These are phyloP conservation scores for Lodderomyces orthopsilosis DNA, from an alignment of 1,139 yeast genomes.

Conservation along the genomic window DNA sequence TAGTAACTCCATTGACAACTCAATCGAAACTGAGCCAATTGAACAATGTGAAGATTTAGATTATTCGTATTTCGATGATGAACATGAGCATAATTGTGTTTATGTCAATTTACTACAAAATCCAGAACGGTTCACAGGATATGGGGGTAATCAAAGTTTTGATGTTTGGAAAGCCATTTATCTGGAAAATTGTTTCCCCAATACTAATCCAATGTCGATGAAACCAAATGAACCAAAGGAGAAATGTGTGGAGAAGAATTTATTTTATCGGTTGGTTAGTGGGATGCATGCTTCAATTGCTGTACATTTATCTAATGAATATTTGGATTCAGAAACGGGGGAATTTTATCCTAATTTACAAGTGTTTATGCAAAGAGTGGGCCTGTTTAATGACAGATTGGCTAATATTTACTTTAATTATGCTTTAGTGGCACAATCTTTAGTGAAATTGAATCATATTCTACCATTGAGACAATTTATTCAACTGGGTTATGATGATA, in stretches of 20 bases:
- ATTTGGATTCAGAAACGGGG: slow-evolving; percentile 67
- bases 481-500: slow-evolving; percentile 22
- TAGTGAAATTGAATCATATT: slow-evolving; percentile 55
- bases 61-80: slow-evolving; percentile 59
- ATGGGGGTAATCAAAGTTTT: slow-evolving; percentile 87
- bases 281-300: slow-evolving; percentile 98
- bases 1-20: slow-evolving; percentile 15
- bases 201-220: slow-evolving; percentile 44
- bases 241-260: slow-evolving; percentile 77
- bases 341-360: slow-evolving; percentile 81
- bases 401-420: slow-evolving; percentile 90
- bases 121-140: slow-evolving; percentile 96
- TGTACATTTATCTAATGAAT: slow-evolving; percentile 87
- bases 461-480: slow-evolving; percentile 27
- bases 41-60: slow-evolving; percentile 40
- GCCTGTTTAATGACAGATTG: slow-evolving; percentile 82
- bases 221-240: slow-evolving; percentile 37
- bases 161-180: slow-evolving; percentile 94
- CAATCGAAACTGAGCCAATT: slow-evolving; percentile 18
- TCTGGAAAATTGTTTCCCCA: slow-evolving; percentile 82
- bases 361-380: slow-evolving; percentile 86
- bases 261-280: slow-evolving; percentile 80
- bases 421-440: slow-evolving; percentile 79
- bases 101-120: slow-evolving; percentile 83
- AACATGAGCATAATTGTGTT: slow-evolving; percentile 56